Percentiles rank a stretch among this genome's conserved stretches.
Evolutionary conservation across 2,329 filamentous ascomycete species (phyloP).

Genomic region (Ascochyta rabiei): DNA sequence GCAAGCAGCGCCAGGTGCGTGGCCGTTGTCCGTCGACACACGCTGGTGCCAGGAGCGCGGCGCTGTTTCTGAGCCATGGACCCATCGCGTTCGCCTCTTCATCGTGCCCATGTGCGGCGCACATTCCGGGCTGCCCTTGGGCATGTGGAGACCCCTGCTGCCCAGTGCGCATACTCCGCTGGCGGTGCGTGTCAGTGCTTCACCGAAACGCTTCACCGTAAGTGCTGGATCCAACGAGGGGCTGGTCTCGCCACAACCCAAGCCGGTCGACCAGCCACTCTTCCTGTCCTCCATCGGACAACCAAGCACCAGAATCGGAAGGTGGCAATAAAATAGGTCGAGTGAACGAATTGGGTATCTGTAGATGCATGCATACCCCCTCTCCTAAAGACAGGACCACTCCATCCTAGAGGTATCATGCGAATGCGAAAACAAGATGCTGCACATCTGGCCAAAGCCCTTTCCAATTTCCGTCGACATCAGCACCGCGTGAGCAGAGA

Average conservation of each 20-base stretch:
- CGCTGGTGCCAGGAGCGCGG: background rate
- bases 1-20: background rate
- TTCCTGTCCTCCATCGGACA: background rate
- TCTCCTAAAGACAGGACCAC: background rate
- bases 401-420: conserved; percentile 24
- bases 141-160: conserved; percentile 5
- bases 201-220: conserved; percentile 6
- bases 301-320: too few species aligned
- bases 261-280: background rate
- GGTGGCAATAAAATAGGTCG: background rate
- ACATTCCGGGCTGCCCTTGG: background rate
- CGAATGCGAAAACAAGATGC: conserved; percentile 14
- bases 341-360: conserved; percentile 15
- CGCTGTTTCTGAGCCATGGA: too few species aligned
- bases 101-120: background rate
- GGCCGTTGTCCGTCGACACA: background rate
- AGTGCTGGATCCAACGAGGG: background rate
- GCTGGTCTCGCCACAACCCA: background rate
- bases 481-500: background rate
- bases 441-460: conserved; percentile 13
- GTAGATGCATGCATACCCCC: conserved; percentile 7
- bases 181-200: conserved; percentile 15
- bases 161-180: conserved; percentile 13
- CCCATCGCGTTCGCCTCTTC: too few species aligned
- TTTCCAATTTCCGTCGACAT: conserved; percentile 12